Evolutionary conservation across 768 basidiomycete species (phyloP).

Genomic region (Boletus tylopilopsis): DNA sequence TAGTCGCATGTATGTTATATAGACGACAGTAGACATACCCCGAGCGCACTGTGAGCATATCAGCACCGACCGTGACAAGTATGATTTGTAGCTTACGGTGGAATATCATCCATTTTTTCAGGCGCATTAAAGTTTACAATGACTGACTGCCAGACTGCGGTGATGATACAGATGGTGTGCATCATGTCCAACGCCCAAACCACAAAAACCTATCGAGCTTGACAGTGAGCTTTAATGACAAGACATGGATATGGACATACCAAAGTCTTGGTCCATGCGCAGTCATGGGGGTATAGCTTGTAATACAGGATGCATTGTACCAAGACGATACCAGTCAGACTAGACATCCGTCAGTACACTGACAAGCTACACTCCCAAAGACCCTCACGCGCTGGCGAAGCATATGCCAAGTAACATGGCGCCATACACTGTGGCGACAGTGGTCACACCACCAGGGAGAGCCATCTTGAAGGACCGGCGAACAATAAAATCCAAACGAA

Average conservation of each 20-base stretch:
- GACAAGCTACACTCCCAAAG: neutral
- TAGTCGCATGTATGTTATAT: neutral
- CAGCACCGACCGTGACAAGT: neutral
- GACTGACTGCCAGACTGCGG: slow-evolving; percentile 26
- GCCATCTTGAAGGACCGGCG: slow-evolving; percentile 5
- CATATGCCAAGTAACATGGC: slow-evolving; percentile 29
- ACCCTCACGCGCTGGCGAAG: slow-evolving; percentile 25
- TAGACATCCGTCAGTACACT: slow-evolving; percentile 8
- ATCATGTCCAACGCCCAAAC: slow-evolving; percentile 30
- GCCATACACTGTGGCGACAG: slow-evolving; percentile 27
- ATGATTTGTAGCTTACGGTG: slow-evolving; percentile 16
- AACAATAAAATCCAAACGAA: slow-evolving; percentile 15
- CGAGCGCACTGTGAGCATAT: slow-evolving; percentile 20
- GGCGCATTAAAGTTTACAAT: slow-evolving; percentile 25
- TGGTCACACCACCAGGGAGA: slow-evolving; percentile 27
- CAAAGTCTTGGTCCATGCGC: slow-evolving; percentile 22
- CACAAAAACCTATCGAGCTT: slow-evolving; percentile 17
- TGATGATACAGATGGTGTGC: slow-evolving; percentile 27
- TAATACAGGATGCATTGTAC: slow-evolving; percentile 29
- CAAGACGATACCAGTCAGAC: slow-evolving; percentile 29
- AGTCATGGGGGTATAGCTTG: slow-evolving; percentile 29
- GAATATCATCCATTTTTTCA: slow-evolving; percentile 26
- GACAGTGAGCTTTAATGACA: neutral
- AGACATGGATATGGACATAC: slow-evolving; percentile 4
- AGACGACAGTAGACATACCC: slow-evolving; percentile 11